Conservation (phyloP, 2,329 filamentous ascomycete genomes). For the Lachnellula willkommii region DNA sequence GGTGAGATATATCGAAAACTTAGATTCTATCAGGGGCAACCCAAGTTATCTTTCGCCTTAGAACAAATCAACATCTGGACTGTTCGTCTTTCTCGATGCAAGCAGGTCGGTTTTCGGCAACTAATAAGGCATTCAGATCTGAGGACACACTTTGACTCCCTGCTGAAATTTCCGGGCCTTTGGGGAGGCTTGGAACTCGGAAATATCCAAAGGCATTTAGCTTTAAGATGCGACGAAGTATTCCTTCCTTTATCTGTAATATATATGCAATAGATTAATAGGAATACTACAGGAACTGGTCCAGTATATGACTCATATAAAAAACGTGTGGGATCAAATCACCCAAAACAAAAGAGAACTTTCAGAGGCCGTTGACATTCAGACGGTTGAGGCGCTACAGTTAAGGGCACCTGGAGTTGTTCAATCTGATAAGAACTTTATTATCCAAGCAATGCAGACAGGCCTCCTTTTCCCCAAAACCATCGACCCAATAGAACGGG, state of each 20-base stretch:
- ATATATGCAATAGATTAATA: background rate
- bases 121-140: background rate
- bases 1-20: background rate
- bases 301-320: background rate
- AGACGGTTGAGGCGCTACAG: conserved; percentile 5
- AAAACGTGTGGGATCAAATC: background rate
- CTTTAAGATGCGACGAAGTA: conserved; percentile 8
- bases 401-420: background rate
- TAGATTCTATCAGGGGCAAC: background rate
- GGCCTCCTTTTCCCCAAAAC: conserved; percentile 1
- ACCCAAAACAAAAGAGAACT: background rate
- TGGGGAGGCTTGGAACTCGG: conserved; percentile 1
- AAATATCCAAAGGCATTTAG: conserved; percentile 4
- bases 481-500: background rate
- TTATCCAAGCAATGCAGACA: background rate
- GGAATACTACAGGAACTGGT: background rate
- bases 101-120: background rate
- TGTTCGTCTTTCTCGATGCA: background rate
- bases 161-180: no score
- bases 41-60: background rate
- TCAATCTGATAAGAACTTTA: background rate
- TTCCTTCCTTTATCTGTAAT: background rate
- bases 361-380: background rate
- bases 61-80: background rate
- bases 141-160: background rate